These are phyloP conservation scores for Pyrus betulifolia DNA, from an alignment of 306 rosid species.

Conservation along the genomic window DNA sequence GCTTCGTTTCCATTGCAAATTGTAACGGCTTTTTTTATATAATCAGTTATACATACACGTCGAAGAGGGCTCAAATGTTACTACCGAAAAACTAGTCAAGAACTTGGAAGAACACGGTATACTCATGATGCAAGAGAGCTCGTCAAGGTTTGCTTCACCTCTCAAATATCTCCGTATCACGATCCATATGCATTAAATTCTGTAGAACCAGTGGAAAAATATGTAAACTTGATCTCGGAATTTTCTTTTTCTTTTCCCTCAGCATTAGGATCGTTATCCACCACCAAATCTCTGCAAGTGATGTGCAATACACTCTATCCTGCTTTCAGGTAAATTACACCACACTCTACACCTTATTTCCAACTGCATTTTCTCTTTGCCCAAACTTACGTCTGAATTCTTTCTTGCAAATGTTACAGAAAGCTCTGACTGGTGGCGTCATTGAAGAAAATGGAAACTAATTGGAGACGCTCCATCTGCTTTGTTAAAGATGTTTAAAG, in stretches of 20 bases:
- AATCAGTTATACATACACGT: constrained; percentile 52
- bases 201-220: background rate
- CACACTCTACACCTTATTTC: background rate
- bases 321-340: constrained; percentile 62
- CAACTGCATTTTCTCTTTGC: background rate
- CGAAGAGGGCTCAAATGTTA: constrained; percentile 38
- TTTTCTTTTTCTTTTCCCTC: constrained; percentile 15
- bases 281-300: constrained; percentile 71
- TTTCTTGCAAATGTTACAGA: constrained; percentile 34
- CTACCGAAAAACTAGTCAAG: constrained; percentile 45
- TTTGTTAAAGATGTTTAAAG: background rate
- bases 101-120: constrained; percentile 54
- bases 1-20: background rate
- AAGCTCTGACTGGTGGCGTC: constrained; percentile 32
- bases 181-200: background rate
- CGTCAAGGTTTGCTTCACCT: constrained; percentile 48
- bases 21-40: background rate
- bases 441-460: constrained; percentile 46
- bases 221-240: background rate
- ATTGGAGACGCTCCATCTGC: background rate
- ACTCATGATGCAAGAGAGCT: constrained; percentile 38
- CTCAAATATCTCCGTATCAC: background rate
- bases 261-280: constrained; percentile 80
- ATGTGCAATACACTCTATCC: constrained; percentile 62
- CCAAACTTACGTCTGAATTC: background rate